phyloP scores from a whole-genome alignment of 2,329 filamentous ascomycete species.

The Curvularia sp. region DNA sequence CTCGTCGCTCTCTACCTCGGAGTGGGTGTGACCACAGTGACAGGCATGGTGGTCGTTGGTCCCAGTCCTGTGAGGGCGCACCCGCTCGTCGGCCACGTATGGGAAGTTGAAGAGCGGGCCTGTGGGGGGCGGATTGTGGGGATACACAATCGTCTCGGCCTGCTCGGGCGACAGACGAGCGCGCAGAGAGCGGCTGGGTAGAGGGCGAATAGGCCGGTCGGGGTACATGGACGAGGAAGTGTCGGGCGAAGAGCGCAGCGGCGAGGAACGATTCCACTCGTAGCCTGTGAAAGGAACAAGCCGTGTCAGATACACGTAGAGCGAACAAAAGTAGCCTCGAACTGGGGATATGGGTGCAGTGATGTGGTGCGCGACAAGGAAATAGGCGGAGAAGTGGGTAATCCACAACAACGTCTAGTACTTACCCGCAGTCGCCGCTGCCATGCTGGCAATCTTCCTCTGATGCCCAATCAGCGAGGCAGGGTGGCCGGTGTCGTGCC shows the following conservation, averaged over 20 bases:
- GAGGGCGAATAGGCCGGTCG: constrained; percentile 88
- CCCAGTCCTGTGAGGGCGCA: constrained; percentile 51
- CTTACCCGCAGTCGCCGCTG: constrained; percentile 53
- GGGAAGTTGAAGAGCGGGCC: constrained; percentile 80
- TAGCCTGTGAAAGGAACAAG: constrained; percentile 48
- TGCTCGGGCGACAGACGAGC: constrained; percentile 86
- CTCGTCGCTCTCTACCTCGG: constrained; percentile 67
- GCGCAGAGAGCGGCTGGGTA: constrained; percentile 87
- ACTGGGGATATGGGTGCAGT: constrained; percentile 24
- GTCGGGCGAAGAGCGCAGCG: constrained; percentile 63
- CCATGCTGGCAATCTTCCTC: constrained; percentile 45
- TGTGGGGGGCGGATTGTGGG: constrained; percentile 73
- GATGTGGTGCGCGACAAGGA: constrained; percentile 33
- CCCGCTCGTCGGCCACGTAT: constrained; percentile 46
- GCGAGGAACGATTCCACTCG: constrained; percentile 51
- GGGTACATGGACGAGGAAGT: constrained; percentile 81
- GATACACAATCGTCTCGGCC: constrained; percentile 81
- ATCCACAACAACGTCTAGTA: constrained; percentile 33
- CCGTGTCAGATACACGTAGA: constrained; percentile 44
- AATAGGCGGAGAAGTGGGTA: constrained; percentile 29
- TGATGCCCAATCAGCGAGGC: constrained; percentile 29
- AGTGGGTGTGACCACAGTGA: constrained; percentile 55
- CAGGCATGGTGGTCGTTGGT: constrained; percentile 60
- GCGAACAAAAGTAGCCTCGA: constrained; percentile 31
- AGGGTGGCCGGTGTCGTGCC: constrained; percentile 15